Base-by-base conservation (phyloP, 2,329 filamentous ascomycete genomes). In the Tolypocladium guangdongense region DNA sequence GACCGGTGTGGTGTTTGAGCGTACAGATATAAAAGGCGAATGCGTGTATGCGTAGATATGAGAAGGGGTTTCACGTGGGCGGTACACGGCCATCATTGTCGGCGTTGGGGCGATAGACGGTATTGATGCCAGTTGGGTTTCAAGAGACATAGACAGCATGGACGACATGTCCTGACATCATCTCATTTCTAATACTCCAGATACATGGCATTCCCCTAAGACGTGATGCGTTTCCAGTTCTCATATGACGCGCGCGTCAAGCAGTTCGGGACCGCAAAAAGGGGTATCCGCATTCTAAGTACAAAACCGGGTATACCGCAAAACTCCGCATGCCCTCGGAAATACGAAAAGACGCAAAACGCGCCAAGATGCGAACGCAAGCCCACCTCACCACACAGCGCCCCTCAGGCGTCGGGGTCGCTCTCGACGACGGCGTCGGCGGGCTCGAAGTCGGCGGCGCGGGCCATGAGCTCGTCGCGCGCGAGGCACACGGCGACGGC, bases 401-500 rank as follows among this genome's bases (percentile, higher is more conserved):
- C 20, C 20, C 14, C 14, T 69, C 56, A 73, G 11, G 63, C 64
- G 55, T 74, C 71, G 1, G 68, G 68, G 51, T 72, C 71, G 50
- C 69, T 71, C 18, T 71, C 68, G n/a, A 63, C 58, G 30, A 60
- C 52, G 2, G 55, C 54, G 5, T 60, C 57, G 43, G 63, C 47
- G 37, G 63, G 57, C 49, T 70, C 64, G 61, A 74, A 74, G 55
- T 73, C 68, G 2, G 60, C 61, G 22, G 58, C 49, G 45, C 69
- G 62, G 7, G 58, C 53, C 47, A 66, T 68, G 52, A 74, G 60
- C 52, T 72, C 68, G 49, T 74, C 71, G 16, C 72, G 64, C 4
- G 72, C 72, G 52, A 70, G 57, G 52, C 72, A 74, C 2, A 67
- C 65, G 12, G 66, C 66, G 24, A 72, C 64, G 10, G 71, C 73